These are phyloP conservation scores for Haplosporangium sp. DNA, from an alignment of 371 early-diverging fungal genomes.

Conservation along the genomic window DNA sequence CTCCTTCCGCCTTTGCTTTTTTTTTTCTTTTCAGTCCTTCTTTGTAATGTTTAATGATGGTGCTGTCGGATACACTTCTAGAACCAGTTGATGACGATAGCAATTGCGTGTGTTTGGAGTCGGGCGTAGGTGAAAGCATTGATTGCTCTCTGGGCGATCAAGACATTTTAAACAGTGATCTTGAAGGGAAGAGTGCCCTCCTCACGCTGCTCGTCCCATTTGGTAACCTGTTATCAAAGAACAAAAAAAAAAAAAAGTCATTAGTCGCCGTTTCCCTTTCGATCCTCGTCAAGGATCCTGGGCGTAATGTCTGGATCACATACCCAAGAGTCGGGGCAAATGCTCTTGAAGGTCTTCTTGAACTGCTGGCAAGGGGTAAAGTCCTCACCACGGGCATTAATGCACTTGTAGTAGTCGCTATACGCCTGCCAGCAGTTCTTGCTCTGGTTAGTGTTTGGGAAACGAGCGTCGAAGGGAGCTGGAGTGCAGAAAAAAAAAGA, in stretches of 20 bases:
- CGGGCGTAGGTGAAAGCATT: conserved; percentile 1
- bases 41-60: too few relatives aligned
- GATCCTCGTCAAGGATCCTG: too few relatives aligned
- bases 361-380: conserved; percentile 91
- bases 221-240: conserved; percentile 69
- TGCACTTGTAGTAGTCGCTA: conserved; percentile 92
- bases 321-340: conserved; percentile 95
- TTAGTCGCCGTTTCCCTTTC: too few relatives aligned
- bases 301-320: too few relatives aligned
- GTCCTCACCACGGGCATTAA: conserved; percentile 90
- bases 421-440: conserved; percentile 97
- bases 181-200: conserved; percentile 81
- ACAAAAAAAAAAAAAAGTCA: not conserved
- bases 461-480: conserved; percentile 70
- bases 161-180: conserved; percentile 53
- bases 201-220: conserved; percentile 89
- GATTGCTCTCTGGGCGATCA: too few relatives aligned
- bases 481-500: not conserved
- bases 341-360: conserved; percentile 74
- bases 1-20: not conserved
- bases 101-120: too few relatives aligned
- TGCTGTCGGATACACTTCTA: too few relatives aligned
- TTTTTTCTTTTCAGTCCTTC: not conserved
- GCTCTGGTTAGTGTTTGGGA: conserved; percentile 97
- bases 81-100: too few relatives aligned